These are phyloP conservation scores for Lipomyces orientalis DNA, from an alignment of 805 yeast species.

Conservation along the genomic window DNA sequence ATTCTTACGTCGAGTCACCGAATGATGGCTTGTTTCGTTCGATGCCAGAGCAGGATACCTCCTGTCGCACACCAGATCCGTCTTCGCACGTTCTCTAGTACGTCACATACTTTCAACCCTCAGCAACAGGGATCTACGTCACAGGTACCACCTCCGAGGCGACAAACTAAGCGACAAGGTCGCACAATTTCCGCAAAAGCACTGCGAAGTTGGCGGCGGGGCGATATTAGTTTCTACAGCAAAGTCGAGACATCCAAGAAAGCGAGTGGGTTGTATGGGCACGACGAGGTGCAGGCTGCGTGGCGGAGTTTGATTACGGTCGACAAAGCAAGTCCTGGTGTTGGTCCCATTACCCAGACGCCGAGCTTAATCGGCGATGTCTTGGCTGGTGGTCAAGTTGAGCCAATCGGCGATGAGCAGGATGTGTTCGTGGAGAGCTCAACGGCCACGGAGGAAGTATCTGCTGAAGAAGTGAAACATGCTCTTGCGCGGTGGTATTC, in stretches of 20 bases:
- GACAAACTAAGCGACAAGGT: neutral
- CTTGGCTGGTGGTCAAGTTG: neutral
- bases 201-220: neutral
- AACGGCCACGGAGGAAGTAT: neutral
- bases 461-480: neutral
- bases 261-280: neutral
- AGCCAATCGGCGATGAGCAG: neutral
- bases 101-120: neutral
- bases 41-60: neutral
- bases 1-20: too few species aligned
- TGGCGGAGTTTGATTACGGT: neutral
- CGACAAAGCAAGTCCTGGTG: neutral
- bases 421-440: neutral
- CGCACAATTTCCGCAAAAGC: neutral
- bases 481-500: neutral
- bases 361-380: neutral
- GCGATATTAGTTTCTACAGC: neutral
- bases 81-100: neutral
- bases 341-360: neutral
- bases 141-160: neutral
- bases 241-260: neutral
- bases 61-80: neutral
- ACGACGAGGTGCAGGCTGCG: neutral
- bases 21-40: neutral
- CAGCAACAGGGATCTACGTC: neutral